Evolutionary conservation across 2,329 filamentous ascomycete species (phyloP).

Genomic region (Fonsecaea pugnacius): DNA sequence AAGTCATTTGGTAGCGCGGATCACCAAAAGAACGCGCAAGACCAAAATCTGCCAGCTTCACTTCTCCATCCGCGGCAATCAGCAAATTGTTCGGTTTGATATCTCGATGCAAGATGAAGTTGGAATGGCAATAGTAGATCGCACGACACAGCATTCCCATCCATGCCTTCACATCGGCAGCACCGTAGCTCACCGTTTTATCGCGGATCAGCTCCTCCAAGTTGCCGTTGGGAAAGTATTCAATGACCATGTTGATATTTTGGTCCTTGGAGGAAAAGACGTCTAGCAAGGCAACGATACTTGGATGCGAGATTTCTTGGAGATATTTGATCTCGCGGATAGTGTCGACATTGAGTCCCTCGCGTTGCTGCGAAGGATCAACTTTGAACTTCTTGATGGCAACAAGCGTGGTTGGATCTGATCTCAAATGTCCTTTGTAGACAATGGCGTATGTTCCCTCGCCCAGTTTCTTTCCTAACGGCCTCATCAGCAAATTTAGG

Average conservation of each 20-base stretch:
- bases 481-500: not conserved
- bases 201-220: conserved; percentile 94
- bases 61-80: conserved; percentile 86
- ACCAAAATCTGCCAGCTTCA: conserved; percentile 98
- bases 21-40: conserved; percentile 88
- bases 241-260: conserved; percentile 93
- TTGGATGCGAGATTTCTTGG: conserved; percentile 90
- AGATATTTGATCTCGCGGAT: conserved; percentile 95
- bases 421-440: conserved; percentile 79
- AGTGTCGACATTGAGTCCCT: conserved; percentile 91
- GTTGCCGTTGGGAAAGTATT: conserved; percentile 91
- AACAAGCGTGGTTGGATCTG: conserved; percentile 73
- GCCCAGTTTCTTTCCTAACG: conserved; percentile 80
- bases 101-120: conserved; percentile 91
- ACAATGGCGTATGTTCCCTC: conserved; percentile 98
- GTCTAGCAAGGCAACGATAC: conserved; percentile 89
- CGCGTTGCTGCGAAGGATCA: conserved; percentile 63
- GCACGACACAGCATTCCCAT: conserved; percentile 95
- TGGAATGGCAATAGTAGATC: conserved; percentile 96
- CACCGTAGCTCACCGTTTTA: conserved; percentile 77
- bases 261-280: conserved; percentile 97
- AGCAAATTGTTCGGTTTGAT: conserved; percentile 99
- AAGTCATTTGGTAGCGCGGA: conserved; percentile 85
- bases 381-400: conserved; percentile 66
- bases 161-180: conserved; percentile 95